Base-by-base conservation (phyloP, 495 filamentous ascomycete genomes). In the Gamarada debralockiae region DNA sequence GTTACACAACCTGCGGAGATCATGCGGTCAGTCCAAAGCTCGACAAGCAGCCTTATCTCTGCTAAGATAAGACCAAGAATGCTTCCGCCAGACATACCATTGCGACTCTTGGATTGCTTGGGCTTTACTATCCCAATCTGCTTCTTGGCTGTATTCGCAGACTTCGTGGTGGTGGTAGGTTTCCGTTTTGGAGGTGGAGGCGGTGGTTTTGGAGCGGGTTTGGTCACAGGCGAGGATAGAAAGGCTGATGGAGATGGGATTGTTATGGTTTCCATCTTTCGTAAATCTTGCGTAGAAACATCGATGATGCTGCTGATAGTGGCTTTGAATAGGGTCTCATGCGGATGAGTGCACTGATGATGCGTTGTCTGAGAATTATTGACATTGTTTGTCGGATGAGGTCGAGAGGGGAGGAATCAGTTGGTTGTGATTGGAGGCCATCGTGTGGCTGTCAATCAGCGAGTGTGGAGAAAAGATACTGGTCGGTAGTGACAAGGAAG, bases 61-160 rank as follows among this genome's bases (percentile, higher is more conserved):
- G 21, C 40, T 40, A 53, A 50, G 58, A 64, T 61, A 64, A 59
- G 61, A 54, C 13, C n/a, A 39, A 39, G 3, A 14, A 37, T 12
- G 7, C 10, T n/a, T 33, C 3, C 6, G 17, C 24, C 14, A 8
- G 37, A 57, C 56, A 58, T 82, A 89, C 87, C 87, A 76, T 90
- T 90, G 60, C 87, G 82, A 68, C 87, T 90, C 64, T 92, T 92
- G 43, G 84, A 86, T 68, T 90, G 87, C 59, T 90, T 92, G 7
- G 82, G 81, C 60, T 87, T 90, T 25, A 57, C 57, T 55, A 64
- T 62, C n/a, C 66, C 62, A 39, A 56, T 54, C 49, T 65, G 62
- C 56, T 59, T 66, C 55, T 65, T 67, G 25, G 63, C 34, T 22
- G 68, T 36, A 33, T 56, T 57, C 6, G 55, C 43, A 40, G 50